Base-by-base conservation (phyloP, 495 filamentous ascomycete genomes). In the Alectoria sarmentosa region DNA sequence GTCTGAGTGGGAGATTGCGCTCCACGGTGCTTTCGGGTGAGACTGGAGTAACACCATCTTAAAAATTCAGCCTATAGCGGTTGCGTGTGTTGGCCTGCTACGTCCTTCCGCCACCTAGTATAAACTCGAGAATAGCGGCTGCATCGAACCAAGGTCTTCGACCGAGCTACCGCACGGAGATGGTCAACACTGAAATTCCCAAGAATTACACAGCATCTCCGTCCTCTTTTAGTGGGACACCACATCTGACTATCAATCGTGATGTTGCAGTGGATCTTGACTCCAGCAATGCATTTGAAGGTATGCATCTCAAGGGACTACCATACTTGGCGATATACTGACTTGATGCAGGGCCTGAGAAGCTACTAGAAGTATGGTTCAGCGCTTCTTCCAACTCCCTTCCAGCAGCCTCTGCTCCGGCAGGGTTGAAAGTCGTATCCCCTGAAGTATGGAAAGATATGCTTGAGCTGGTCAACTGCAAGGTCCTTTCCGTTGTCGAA, bases 301-400 rank as follows among this genome's bases (percentile, higher is more conserved):
- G 90, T 90, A 74, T 52, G 79, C 64, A 46, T 26, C 60, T 34
- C 39, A 11, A 46, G 70, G 37, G n/a, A 19, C 21, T 15, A 11
- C 0, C 17, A 4, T 32, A 3, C 21, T 38, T 23, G 36, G 7
- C 14, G 19, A 28, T 23, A 14, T 32, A 37, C 60, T 70, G 26
- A 66, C 15, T 11, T 52, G 39, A 34, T 26, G 26, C 61, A 91
- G 89, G 94, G 59, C 95, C 95, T 44, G 95, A 99, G 78, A 99
- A 99, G 78, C 82, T 99, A 42, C 84, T 99, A 66, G 95, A 99
- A 78, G 94, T 99, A 70, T 99, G 95, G 95, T 98, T 99, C 74
- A 86, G 88, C 42, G 87, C 95, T 11, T 90, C 88, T 69, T 79
- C 92, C 28, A 79, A 81, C 66, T 62, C 86, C 59, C 84, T 96